phyloP scores from a whole-genome alignment of 2,329 filamentous ascomycete species.

The Phoma herbarum region DNA sequence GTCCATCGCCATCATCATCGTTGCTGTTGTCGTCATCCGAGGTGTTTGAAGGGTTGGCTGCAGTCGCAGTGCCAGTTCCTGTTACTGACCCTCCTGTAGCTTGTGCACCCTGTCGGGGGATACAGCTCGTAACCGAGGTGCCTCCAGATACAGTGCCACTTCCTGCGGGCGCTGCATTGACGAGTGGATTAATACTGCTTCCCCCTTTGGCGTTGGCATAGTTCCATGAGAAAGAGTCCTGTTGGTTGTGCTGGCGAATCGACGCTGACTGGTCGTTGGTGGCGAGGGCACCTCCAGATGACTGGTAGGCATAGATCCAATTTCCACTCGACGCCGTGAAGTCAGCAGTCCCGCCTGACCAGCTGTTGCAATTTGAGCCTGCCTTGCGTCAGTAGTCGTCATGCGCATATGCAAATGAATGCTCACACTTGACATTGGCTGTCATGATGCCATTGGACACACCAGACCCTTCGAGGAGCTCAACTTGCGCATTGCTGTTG shows the following conservation, averaged over 20 bases:
- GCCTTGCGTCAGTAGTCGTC: constrained; percentile 18
- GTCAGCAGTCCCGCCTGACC: constrained; percentile 62
- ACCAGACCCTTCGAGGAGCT: constrained; percentile 63
- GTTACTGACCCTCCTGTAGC: constrained; percentile 19
- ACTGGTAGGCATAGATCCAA: constrained; percentile 62
- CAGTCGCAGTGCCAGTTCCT: constrained; percentile 13
- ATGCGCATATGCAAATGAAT: no score
- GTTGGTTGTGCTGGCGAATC: constrained; percentile 57
- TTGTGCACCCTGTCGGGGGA: constrained; percentile 37
- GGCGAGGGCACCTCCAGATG: constrained; percentile 57
- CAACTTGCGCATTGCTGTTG: constrained; percentile 55
- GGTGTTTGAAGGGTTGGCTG: constrained; percentile 13
- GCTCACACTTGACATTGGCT: constrained; percentile 63
- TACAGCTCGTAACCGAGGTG: constrained; percentile 38
- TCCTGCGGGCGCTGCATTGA: constrained; percentile 35
- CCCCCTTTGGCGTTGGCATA: constrained; percentile 62
- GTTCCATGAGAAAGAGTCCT: constrained; percentile 57
- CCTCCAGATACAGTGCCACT: constrained; percentile 28
- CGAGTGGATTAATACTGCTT: constrained; percentile 55
- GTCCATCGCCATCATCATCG: constrained; percentile 17
- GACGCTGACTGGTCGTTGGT: constrained; percentile 55
- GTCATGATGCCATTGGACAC: constrained; percentile 62
- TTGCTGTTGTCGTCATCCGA: neutral
- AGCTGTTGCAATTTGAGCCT: constrained; percentile 63
- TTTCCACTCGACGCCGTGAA: constrained; percentile 54